Evolutionary conservation across 177 flowering plant genomes (phyloP).

Genomic region (Vitis hybrid): DNA sequence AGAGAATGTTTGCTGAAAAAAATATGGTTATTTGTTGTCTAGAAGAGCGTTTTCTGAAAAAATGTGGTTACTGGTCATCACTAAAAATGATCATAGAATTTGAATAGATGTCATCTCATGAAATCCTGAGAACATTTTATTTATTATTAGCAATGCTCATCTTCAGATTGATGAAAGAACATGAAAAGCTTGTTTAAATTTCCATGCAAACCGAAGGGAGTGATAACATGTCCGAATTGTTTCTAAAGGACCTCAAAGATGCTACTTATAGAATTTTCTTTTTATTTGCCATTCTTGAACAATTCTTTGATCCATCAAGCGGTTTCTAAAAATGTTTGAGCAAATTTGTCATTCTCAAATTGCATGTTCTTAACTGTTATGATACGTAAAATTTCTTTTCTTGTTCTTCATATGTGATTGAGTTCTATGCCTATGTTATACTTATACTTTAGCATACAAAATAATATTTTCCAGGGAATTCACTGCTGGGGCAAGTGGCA

Average conservation of each 20-base stretch:
- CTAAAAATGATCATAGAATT: background rate
- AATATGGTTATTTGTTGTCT: background rate
- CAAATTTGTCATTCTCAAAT: no score
- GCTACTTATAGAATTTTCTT: no score
- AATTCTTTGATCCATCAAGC: no score
- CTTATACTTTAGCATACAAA: no score
- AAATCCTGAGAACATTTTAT: background rate
- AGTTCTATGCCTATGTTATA: no score
- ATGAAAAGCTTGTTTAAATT: background rate
- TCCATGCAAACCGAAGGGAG: background rate
- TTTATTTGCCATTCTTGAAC: no score
- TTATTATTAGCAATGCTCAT: background rate
- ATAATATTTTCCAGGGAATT: constrained; percentile 42
- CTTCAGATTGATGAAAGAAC: background rate
- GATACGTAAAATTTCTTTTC: no score
- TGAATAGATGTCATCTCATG: background rate
- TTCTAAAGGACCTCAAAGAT: no score
- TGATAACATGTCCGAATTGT: background rate
- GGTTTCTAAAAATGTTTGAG: no score
- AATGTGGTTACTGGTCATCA: no score
- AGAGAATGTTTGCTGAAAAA: background rate
- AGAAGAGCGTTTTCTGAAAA: background rate
- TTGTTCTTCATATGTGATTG: no score
- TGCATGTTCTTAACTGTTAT: no score
- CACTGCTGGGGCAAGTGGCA: constrained; percentile 54